Base-by-base conservation (phyloP, 345 rosid genomes). In the Corchorus olitorius region DNA sequence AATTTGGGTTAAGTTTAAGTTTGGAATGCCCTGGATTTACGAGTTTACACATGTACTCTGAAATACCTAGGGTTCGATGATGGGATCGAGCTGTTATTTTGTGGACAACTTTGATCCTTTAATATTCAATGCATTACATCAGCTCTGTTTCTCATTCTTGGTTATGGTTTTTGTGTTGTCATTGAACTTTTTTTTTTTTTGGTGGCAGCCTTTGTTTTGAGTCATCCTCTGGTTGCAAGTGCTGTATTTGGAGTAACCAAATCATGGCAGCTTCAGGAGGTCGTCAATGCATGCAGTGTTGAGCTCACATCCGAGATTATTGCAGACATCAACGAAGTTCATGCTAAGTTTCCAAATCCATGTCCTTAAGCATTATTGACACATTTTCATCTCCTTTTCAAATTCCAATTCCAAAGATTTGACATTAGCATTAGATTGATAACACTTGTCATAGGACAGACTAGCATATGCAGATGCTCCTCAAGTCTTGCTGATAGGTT, bases 221-320 rank as follows among this genome's bases (percentile, higher is more conserved):
- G 82, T 61, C 90, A 84, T 75, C 88, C 91, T 71, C 84, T 83
- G 12, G 84, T 86, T 54, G 93, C 87, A 41, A 87, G 90, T 77
- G 78, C 86, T 45, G 72, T 89, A 58, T 84, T 87, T 67, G 93
- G 89, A 27, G 87, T 81, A 49, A 87, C 89, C 74, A 84, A 75
- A 81, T 35, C 73, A 74, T 86, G 87, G 85, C 92, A 88, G 77
- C 87, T 90, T 41, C 78, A 54, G 62, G 86, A 86, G 73, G 88
- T 79, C 64, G 58, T 88, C 6, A 52, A 69, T 22, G 81, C 86
- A 13, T 81, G 89, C 82, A 67, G 73, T 37, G 76, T 82, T 64
- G 79, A 87, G 56, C 86, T 88, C 10, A 60, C 87, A 45, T 50
- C 82, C 1, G 86, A 87, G 70, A 65, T 87, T 35, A 54, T 85